Conservation (phyloP, 106 monocot genomes). For the Dioscorea alata region DNA sequence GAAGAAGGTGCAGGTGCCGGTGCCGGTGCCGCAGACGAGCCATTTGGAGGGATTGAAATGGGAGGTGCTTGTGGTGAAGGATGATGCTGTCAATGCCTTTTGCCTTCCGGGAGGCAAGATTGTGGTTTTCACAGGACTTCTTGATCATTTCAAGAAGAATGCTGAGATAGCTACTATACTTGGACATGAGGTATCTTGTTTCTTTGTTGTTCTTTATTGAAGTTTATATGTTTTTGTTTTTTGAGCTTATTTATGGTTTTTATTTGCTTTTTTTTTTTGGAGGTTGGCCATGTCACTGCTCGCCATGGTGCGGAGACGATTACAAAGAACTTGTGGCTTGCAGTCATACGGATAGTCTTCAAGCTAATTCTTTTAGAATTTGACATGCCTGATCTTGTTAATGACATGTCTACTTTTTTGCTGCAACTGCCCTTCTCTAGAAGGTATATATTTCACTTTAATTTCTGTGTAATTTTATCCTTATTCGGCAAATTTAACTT, state of each 20-base stretch:
- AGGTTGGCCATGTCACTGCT: constrained; percentile 90
- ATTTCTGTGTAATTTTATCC: too few species aligned
- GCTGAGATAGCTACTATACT: constrained; percentile 85
- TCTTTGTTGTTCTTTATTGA: not conserved
- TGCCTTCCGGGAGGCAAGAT: constrained; percentile 96
- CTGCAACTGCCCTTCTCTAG: constrained; percentile 87
- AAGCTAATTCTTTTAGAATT: constrained; percentile 72
- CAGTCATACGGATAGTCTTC: too few species aligned
- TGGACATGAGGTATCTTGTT: constrained; percentile 65
- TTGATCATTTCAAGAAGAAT: constrained; percentile 74
- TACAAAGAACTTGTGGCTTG: constrained; percentile 85
- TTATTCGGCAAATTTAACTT: too few species aligned
- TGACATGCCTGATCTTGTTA: constrained; percentile 73
- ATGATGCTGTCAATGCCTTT: constrained; percentile 62
- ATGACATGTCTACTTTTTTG: constrained; percentile 72
- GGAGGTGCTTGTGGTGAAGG: constrained; percentile 90
- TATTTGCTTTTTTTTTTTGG: not conserved
- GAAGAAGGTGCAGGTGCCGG: constrained; percentile 11
- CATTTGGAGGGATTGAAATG: constrained; percentile 84
- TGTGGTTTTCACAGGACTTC: constrained; percentile 81
- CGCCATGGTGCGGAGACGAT: constrained; percentile 76
- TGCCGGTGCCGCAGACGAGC: constrained; percentile 24
- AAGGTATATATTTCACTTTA: constrained; percentile 30
- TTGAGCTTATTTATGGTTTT: not conserved
- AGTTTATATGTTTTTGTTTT: not conserved